These are phyloP conservation scores for Aspergillus asperescens DNA, from an alignment of 495 filamentous ascomycete genomes.

Conservation along the genomic window DNA sequence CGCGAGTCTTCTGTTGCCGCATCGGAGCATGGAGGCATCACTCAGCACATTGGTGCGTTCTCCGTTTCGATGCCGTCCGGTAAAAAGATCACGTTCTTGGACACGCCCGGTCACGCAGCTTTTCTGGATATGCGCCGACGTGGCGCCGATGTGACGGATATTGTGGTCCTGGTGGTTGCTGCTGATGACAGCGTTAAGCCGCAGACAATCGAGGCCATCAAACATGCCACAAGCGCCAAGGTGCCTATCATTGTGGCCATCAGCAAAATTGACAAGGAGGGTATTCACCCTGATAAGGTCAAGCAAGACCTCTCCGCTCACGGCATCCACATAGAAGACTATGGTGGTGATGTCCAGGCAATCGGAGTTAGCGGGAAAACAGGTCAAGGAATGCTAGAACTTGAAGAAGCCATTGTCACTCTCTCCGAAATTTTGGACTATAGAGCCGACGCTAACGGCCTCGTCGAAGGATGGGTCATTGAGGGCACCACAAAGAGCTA, in stretches of 20 bases:
- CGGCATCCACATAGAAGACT: slow-evolving; percentile 89
- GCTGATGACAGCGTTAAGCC: slow-evolving; percentile 98
- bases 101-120: slow-evolving; percentile 94
- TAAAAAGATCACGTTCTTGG: slow-evolving; percentile 90
- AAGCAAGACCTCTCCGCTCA: slow-evolving; percentile 83
- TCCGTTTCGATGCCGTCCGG: slow-evolving; percentile 80
- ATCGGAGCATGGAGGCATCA: slow-evolving; percentile 93
- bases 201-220: slow-evolving; percentile 94
- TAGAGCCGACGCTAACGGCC: slow-evolving; percentile 69
- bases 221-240: slow-evolving; percentile 82
- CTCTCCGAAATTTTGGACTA: slow-evolving; percentile 87
- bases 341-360: slow-evolving; percentile 88
- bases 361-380: slow-evolving; percentile 91
- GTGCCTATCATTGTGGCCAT: slow-evolving; percentile 98
- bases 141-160: slow-evolving; percentile 93
- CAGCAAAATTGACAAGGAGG: slow-evolving; percentile 92
- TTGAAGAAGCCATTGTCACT: slow-evolving; percentile 83
- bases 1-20: slow-evolving; percentile 88
- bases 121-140: slow-evolving; percentile 95
- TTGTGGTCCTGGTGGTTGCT: slow-evolving; percentile 92
- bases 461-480: slow-evolving; percentile 87
- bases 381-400: slow-evolving; percentile 81
- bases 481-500: slow-evolving; percentile 86
- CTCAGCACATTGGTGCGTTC: slow-evolving; percentile 99
- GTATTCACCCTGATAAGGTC: slow-evolving; percentile 70